A percentile compares a stretch with the other conserved stretches of the same genome.
Evolutionary conservation across 2,329 filamentous ascomycete species (phyloP).

Genomic region (Colletotrichum echinochloae): DNA sequence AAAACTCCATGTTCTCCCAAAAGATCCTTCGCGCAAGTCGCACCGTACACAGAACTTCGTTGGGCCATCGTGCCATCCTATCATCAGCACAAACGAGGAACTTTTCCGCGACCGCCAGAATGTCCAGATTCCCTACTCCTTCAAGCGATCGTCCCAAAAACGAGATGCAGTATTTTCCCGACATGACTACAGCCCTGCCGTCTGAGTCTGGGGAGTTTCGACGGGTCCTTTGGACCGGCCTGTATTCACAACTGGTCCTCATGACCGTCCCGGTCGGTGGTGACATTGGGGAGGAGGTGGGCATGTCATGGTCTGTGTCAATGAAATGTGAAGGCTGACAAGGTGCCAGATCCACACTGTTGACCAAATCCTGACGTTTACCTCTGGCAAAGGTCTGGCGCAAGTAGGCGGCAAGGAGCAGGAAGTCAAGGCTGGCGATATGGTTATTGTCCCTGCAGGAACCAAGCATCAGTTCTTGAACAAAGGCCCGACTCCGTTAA

Average conservation of each 20-base stretch:
- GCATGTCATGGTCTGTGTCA: slow-evolving; percentile 48
- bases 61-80: not conserved
- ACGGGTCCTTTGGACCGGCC: slow-evolving; percentile 71
- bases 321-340: not conserved
- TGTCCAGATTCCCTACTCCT: slow-evolving; percentile 48
- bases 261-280: slow-evolving; percentile 74
- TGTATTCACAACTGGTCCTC: slow-evolving; percentile 72
- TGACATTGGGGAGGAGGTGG: slow-evolving; percentile 75
- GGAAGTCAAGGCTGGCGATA: slow-evolving; percentile 53
- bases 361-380: slow-evolving; percentile 75
- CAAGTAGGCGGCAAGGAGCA: slow-evolving; percentile 71
- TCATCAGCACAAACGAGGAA: not conserved
- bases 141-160: slow-evolving; percentile 57
- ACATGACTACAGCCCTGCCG: slow-evolving; percentile 65
- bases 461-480: slow-evolving; percentile 76
- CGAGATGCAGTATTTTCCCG: slow-evolving; percentile 72
- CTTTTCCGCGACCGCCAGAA: slow-evolving; percentile 29
- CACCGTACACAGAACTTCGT: not conserved
- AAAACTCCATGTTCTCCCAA: slow-evolving; percentile 1
- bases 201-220: slow-evolving; percentile 68
- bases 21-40: not conserved
- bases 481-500: slow-evolving; percentile 67
- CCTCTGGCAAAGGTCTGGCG: slow-evolving; percentile 67
- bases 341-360: slow-evolving; percentile 63
- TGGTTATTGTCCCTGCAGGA: slow-evolving; percentile 68